Base-by-base conservation (phyloP, 257 asterid species). In the Solanum tarapatanum region DNA sequence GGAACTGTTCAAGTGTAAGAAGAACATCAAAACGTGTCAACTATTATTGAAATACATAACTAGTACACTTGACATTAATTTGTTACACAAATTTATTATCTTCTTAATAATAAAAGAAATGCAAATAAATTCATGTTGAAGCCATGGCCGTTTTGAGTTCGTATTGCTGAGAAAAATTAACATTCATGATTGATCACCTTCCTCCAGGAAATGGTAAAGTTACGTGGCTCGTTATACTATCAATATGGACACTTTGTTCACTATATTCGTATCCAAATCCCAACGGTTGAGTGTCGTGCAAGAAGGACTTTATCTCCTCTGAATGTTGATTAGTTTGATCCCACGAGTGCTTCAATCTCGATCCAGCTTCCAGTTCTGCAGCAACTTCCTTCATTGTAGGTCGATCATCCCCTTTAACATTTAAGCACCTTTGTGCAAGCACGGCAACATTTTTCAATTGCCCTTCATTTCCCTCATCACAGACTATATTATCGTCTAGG, bases 321-420 rank as follows among this genome's bases (percentile, higher is more conserved):
- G 37, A 69, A 7, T 69, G 17, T 12, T 30, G 76, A 69, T 69
- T 82, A 24, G 12, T 82, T n/a, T 28, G 62, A 1, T 19, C 72
- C 92, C 90, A 87, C 0, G 89, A 33, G 64, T 88, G 88, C 55
- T 77, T 91, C 5, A 48, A 24, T 14, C 55, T 82, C 6, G 86
- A 7, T n/a, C 91, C 88, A 64, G 7, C 70, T 48, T 90, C 92
- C 3, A 91, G 76, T 10, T 88, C 92, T 83, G 87, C 83, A 0
- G 91, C 91, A 3, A 91, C 91, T 80, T 92, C 84, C 68, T 89
- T 92, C 95, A 91, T 92, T 19, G 83, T 88, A 2, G 93, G 94
- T 87, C 93, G 86, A 19, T 90, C 90, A 11, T 89, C 91, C 1
- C 93, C 94, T 17, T 4, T 91, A 41, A 91, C 26, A 24, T 76